These are phyloP conservation scores for Calonectria pseudoreteaudii DNA, from an alignment of 2,329 filamentous ascomycete genomes.

Conservation along the genomic window DNA sequence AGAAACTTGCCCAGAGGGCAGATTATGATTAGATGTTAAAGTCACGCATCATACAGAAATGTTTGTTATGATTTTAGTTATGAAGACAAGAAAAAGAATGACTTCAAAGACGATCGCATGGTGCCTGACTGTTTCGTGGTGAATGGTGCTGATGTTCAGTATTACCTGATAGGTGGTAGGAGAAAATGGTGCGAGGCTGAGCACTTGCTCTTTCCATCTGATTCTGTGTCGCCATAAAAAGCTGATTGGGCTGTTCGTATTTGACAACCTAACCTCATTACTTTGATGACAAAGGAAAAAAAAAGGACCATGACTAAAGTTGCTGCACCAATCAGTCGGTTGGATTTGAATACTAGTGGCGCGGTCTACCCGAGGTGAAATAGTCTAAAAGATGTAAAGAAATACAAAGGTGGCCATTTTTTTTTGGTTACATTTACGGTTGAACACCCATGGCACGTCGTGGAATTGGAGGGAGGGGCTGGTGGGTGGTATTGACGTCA, in stretches of 20 bases:
- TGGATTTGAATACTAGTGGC: background rate
- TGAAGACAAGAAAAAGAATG: background rate
- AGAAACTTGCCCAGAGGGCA: background rate
- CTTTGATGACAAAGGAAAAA: background rate
- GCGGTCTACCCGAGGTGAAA: background rate
- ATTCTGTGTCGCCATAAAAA: background rate
- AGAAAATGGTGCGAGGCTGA: background rate
- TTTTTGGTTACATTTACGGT: background rate
- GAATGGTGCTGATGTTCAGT: background rate
- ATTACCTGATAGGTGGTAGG: background rate
- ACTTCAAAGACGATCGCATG: background rate
- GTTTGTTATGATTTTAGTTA: background rate
- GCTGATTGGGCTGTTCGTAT: no score
- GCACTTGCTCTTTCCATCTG: background rate
- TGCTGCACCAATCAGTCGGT: background rate
- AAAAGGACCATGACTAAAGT: background rate
- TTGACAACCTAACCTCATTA: no score
- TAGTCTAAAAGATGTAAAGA: background rate
- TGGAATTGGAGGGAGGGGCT: background rate
- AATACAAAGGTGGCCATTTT: background rate
- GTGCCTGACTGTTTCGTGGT: background rate
- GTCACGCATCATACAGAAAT: background rate
- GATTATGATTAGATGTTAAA: background rate
- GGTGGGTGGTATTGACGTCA: constrained; percentile 1
- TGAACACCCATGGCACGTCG: background rate